These are phyloP conservation scores for Debaryomyces coudertii DNA, from an alignment of 1,139 yeast genomes.

Conservation along the genomic window DNA sequence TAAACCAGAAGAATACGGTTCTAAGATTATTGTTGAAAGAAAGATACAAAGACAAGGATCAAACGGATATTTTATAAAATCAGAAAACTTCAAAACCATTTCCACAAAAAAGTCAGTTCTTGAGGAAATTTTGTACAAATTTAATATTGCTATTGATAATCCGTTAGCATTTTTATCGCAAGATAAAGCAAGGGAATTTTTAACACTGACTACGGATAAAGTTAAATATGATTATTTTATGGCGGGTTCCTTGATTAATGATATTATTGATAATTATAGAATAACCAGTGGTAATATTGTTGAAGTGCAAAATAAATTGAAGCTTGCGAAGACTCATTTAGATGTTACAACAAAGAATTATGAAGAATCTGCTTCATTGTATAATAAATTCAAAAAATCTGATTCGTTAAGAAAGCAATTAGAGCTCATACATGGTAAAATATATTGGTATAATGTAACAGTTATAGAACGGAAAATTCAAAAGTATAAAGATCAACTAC, in stretches of 20 bases:
- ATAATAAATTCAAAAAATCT: slow-evolving; percentile 45
- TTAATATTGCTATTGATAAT: slow-evolving; percentile 81
- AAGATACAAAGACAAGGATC: slow-evolving; percentile 57
- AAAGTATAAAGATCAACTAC: slow-evolving; percentile 21
- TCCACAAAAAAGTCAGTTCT: slow-evolving; percentile 67
- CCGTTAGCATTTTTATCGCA: slow-evolving; percentile 94
- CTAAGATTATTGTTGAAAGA: slow-evolving; percentile 70
- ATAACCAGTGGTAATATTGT: slow-evolving; percentile 42
- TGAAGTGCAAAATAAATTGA: slow-evolving; percentile 42
- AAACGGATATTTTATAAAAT: slow-evolving; percentile 54
- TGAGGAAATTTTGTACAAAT: slow-evolving; percentile 67
- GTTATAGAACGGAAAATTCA: slow-evolving; percentile 36
- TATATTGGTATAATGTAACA: slow-evolving; percentile 62
- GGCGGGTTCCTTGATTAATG: slow-evolving; percentile 76
- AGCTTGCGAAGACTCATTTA: slow-evolving; percentile 31
- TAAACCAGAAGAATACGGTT: slow-evolving; percentile 67
- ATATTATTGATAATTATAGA: slow-evolving; percentile 56
- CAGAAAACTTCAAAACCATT: slow-evolving; percentile 53
- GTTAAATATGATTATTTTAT: slow-evolving; percentile 76
- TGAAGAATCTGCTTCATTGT: slow-evolving; percentile 36
- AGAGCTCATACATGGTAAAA: slow-evolving; percentile 57
- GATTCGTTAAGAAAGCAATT: slow-evolving; percentile 48
- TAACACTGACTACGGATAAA: slow-evolving; percentile 71
- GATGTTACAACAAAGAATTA: slow-evolving; percentile 34
- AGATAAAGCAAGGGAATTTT: slow-evolving; percentile 89